Conservation (phyloP, 2,329 filamentous ascomycete genomes). For the Tricladium varicosporioides region DNA sequence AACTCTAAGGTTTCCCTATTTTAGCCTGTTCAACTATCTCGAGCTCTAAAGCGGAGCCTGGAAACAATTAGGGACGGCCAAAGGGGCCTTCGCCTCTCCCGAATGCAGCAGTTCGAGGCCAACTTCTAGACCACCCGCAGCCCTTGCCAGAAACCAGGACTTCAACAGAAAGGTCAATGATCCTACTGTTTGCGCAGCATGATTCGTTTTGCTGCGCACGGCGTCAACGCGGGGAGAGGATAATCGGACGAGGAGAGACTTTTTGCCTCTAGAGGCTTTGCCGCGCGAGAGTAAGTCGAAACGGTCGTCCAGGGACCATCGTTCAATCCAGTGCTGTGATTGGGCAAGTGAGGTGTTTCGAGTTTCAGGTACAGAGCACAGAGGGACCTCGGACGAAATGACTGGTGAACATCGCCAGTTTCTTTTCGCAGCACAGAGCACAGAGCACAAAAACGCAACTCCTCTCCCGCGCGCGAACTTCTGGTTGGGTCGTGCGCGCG, state of each 20-base stretch:
- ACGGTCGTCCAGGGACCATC: conserved; percentile 1
- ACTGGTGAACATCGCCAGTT: background rate
- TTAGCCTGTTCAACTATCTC: background rate
- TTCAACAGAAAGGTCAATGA: background rate
- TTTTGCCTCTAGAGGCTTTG: background rate
- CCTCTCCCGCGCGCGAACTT: background rate
- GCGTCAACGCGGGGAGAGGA: background rate
- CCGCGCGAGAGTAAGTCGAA: conserved; percentile 15
- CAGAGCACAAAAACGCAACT: background rate
- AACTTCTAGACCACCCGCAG: background rate
- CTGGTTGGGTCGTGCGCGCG: background rate
- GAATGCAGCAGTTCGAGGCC: background rate
- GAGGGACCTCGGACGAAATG: background rate
- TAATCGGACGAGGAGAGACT: background rate
- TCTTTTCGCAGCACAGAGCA: background rate
- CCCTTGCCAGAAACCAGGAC: background rate
- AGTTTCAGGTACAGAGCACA: conserved; percentile 17
- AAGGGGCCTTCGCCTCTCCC: no score
- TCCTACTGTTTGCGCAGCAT: background rate
- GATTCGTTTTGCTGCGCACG: background rate
- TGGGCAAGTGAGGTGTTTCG: conserved; percentile 16
- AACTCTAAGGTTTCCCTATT: background rate
- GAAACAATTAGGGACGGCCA: background rate
- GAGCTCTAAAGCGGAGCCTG: background rate
- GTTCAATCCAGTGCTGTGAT: conserved; percentile 8